Evolutionary conservation across 2,329 filamentous ascomycete genomes (phyloP).

Genomic region (Leptographium lundbergii): DNA sequence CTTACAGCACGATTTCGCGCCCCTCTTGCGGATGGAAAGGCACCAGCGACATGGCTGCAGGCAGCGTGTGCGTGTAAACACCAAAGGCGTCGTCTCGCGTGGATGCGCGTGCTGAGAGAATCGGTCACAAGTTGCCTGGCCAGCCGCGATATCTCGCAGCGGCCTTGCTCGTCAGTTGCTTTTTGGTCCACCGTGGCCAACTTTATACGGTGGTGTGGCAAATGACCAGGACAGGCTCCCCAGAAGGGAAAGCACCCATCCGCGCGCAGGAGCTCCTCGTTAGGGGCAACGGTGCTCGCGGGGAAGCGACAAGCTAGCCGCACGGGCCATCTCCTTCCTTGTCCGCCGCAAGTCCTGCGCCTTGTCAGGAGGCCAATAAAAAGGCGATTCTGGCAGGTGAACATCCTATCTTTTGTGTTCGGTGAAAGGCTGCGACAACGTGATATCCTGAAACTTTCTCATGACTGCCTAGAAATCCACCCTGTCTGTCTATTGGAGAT

Average conservation of each 20-base stretch:
- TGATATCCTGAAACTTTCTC: neutral
- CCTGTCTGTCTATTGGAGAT: neutral
- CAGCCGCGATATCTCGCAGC: neutral
- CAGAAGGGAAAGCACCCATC: neutral
- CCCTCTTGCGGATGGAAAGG: conserved; percentile 63
- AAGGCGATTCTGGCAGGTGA: too few species aligned
- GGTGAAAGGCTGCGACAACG: neutral
- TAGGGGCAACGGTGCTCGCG: neutral
- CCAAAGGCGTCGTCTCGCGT: neutral
- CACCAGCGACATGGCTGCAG: conserved; percentile 49
- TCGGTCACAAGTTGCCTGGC: neutral
- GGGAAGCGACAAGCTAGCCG: neutral
- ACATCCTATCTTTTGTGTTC: neutral
- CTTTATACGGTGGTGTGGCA: neutral
- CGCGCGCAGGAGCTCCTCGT: neutral
- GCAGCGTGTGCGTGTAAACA: neutral
- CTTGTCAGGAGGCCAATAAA: too few species aligned
- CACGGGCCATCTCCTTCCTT: neutral
- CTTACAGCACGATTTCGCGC: conserved; percentile 70
- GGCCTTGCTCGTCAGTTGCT: neutral
- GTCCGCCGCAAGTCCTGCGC: neutral
- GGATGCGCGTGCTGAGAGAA: neutral
- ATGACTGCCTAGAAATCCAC: neutral
- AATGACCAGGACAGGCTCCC: neutral
- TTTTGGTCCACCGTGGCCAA: neutral